Percentiles rank a stretch among this genome's conserved stretches.
phyloP scores from a whole-genome alignment of 2,329 filamentous ascomycete genomes.

The Ascochyta fabae region DNA sequence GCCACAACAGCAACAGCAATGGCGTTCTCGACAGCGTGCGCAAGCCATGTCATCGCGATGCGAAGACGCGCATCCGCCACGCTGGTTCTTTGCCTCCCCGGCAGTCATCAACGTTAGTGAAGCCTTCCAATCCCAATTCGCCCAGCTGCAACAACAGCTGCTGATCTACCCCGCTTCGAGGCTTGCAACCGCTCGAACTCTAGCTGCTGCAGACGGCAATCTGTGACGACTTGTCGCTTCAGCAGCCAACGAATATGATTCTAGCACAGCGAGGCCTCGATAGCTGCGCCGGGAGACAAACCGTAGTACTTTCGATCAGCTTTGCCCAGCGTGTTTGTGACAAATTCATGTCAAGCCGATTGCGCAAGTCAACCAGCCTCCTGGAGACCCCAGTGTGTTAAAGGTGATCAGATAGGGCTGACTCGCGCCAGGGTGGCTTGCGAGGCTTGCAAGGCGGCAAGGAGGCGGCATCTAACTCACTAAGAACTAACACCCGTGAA shows the following conservation, averaged over 20 bases:
- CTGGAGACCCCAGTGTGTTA: background rate
- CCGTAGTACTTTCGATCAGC: background rate
- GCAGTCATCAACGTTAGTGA: too few species aligned
- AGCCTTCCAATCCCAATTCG: too few species aligned
- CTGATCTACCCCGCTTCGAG: constrained; percentile 16
- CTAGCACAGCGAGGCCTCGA: background rate
- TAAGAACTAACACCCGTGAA: constrained; percentile 10
- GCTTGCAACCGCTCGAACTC: constrained; percentile 4
- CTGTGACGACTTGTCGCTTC: background rate
- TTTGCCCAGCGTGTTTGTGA: background rate
- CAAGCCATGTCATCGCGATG: background rate
- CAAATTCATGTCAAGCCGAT: background rate
- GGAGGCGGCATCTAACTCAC: constrained; percentile 2
- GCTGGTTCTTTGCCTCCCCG: too few species aligned
- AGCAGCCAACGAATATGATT: background rate
- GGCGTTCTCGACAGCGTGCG: background rate
- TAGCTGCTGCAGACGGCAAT: constrained; percentile 9
- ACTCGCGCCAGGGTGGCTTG: background rate
- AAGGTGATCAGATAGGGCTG: background rate
- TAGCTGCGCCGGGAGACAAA: background rate
- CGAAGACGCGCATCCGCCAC: too few species aligned
- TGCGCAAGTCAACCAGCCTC: background rate
- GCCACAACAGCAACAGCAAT: too few species aligned
- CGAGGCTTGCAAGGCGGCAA: constrained; percentile 5
- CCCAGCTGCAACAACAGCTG: background rate